Evolutionary conservation across 2,329 filamentous ascomycete species (phyloP).

Genomic region (Sclerotinia sclerotiorum): DNA sequence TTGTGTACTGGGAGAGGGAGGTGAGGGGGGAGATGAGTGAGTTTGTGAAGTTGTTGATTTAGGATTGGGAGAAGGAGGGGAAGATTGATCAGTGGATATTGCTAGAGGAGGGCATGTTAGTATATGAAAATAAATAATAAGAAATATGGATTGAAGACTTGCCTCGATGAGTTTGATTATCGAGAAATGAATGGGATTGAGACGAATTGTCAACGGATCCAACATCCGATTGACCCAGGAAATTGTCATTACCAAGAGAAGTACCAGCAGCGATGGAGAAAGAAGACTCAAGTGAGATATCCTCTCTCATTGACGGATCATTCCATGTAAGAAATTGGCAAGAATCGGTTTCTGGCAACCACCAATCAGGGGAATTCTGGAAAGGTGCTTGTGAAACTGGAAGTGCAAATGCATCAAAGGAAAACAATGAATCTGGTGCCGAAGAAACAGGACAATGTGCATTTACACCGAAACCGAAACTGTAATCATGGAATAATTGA

Average conservation of each 20-base stretch:
- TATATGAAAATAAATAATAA: neutral
- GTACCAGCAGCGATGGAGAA: slow-evolving; percentile 16
- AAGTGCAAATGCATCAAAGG: slow-evolving; percentile 8
- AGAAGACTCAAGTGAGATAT: slow-evolving; percentile 14
- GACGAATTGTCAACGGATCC: slow-evolving; percentile 16
- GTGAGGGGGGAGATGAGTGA: slow-evolving; percentile 16
- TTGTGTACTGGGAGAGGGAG: slow-evolving; percentile 4
- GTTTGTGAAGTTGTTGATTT: slow-evolving; percentile 8
- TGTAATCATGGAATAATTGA: slow-evolving; percentile 15
- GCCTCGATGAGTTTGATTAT: slow-evolving; percentile 7
- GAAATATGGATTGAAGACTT: neutral
- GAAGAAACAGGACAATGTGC: neutral
- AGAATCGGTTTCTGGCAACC: slow-evolving; percentile 21
- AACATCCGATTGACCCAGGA: slow-evolving; percentile 19
- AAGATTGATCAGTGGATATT: slow-evolving; percentile 10
- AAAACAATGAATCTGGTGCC: slow-evolving; percentile 6
- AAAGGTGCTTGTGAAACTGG: neutral
- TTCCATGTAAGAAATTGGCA: slow-evolving; percentile 13
- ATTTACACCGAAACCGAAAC: slow-evolving; percentile 18
- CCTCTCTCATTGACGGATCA: slow-evolving; percentile 1
- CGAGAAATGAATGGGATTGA: slow-evolving; percentile 21
- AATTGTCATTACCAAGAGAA: slow-evolving; percentile 18
- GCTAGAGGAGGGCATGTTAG: neutral
- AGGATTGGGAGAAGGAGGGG: slow-evolving; percentile 1
- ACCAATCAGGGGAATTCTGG: slow-evolving; percentile 20